These are phyloP conservation scores for Passalora sequoiae DNA, from an alignment of 2,329 filamentous ascomycete species.

Conservation along the genomic window DNA sequence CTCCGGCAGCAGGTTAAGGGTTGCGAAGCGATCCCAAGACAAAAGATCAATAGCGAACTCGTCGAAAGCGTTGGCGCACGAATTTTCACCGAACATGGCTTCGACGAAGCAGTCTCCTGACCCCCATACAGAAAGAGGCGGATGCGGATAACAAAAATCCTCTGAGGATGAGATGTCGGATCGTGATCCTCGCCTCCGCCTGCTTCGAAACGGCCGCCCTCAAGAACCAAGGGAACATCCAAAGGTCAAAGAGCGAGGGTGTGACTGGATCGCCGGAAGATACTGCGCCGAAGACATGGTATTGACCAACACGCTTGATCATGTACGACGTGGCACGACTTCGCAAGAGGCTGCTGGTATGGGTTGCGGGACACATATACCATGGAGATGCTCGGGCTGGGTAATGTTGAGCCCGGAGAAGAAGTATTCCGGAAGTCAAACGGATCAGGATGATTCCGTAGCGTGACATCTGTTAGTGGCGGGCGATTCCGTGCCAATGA, in stretches of 20 bases:
- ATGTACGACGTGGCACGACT: constrained; percentile 15
- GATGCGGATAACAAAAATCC: no score
- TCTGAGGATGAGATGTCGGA: constrained; percentile 51
- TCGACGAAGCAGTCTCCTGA: constrained; percentile 49
- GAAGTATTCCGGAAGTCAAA: no score
- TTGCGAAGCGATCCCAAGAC: constrained; percentile 48
- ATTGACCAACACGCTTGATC: constrained; percentile 15
- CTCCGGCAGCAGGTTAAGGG: constrained; percentile 51
- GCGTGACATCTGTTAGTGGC: no score
- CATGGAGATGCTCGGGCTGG: no score
- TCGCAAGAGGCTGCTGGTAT: constrained; percentile 9
- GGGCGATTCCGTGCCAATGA: no score
- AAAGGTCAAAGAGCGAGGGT: constrained; percentile 16
- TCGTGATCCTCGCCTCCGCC: constrained; percentile 46
- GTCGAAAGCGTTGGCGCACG: constrained; percentile 61
- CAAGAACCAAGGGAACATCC: constrained; percentile 11
- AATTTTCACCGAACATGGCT: constrained; percentile 52
- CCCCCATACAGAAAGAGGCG: constrained; percentile 48
- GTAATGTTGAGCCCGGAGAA: no score
- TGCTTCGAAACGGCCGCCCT: constrained; percentile 13
- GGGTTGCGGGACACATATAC: no score
- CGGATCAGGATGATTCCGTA: no score
- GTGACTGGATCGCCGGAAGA: constrained; percentile 9
- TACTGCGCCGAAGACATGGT: constrained; percentile 14
- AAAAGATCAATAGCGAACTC: constrained; percentile 49